phyloP scores from a whole-genome alignment of 495 filamentous ascomycete genomes.

The Recurvomyces mirabilis region DNA sequence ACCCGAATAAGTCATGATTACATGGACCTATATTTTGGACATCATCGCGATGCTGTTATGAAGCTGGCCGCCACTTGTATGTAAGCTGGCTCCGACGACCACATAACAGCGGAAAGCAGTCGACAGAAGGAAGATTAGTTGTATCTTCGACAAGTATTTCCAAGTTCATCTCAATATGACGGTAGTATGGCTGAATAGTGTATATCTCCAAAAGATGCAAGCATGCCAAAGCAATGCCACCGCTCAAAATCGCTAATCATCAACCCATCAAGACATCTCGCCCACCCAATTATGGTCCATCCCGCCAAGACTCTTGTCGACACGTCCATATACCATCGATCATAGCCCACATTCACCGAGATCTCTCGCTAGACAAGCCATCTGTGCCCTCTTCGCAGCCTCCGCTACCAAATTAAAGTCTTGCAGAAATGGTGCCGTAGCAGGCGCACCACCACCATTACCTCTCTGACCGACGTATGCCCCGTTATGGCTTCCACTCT shows the following conservation, averaged over 20 bases:
- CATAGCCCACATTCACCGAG: slow-evolving; percentile 55
- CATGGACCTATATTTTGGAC: too few species aligned
- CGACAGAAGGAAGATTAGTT: too few species aligned
- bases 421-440: slow-evolving; percentile 52
- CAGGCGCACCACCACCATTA: slow-evolving; percentile 26
- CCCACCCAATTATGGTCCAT: too few species aligned
- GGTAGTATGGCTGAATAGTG: too few species aligned
- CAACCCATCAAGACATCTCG: background rate
- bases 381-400: slow-evolving; percentile 84
- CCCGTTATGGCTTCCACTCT: background rate
- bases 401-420: slow-evolving; percentile 87
- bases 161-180: too few species aligned
- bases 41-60: too few species aligned
- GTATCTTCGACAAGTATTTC: too few species aligned
- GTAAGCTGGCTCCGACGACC: too few species aligned
- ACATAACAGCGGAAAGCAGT: too few species aligned
- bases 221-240: too few species aligned
- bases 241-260: background rate
- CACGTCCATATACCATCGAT: background rate
- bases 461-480: slow-evolving; percentile 18
- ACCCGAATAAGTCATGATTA: too few species aligned
- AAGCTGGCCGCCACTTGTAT: too few species aligned
- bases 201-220: background rate
- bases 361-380: slow-evolving; percentile 77
- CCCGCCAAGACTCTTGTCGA: background rate